Percentiles rank a stretch among this genome's conserved stretches.
phyloP scores from a whole-genome alignment of 2,329 filamentous ascomycete genomes.

The Cladosporium sp. region DNA sequence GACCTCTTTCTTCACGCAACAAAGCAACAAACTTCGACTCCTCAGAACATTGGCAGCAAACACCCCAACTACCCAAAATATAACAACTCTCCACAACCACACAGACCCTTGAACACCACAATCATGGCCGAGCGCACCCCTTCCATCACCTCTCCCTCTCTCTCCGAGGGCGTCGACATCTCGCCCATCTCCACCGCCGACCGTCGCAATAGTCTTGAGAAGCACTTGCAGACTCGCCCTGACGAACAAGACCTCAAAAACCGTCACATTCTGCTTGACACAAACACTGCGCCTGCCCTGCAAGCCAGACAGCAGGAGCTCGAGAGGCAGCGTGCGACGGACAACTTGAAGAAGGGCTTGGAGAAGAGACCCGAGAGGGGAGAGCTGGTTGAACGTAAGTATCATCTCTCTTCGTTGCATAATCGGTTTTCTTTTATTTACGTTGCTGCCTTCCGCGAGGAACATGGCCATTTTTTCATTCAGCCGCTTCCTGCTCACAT shows the following conservation, averaged over 20 bases:
- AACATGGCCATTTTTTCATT: background rate
- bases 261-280: constrained; percentile 67
- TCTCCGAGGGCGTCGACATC: constrained; percentile 21
- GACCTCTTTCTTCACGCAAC: background rate
- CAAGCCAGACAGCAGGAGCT: constrained; percentile 64
- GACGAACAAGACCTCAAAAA: constrained; percentile 65
- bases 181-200: constrained; percentile 26
- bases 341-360: constrained; percentile 65
- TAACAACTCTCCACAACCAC: background rate
- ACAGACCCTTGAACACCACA: background rate
- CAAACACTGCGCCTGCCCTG: constrained; percentile 65
- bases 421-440: background rate
- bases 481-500: background rate
- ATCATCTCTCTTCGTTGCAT: background rate
- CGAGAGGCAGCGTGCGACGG: constrained; percentile 62
- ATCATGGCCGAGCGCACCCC: background rate
- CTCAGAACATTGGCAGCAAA: background rate
- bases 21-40: background rate
- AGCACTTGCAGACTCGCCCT: constrained; percentile 46
- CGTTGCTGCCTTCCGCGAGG: background rate
- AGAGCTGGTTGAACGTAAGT: constrained; percentile 75
- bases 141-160: background rate
- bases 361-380: constrained; percentile 67
- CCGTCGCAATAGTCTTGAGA: constrained; percentile 29
- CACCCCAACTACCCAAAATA: background rate